Base-by-base conservation (phyloP, 164 flowering plant genomes). In the Vitis riparia region DNA sequence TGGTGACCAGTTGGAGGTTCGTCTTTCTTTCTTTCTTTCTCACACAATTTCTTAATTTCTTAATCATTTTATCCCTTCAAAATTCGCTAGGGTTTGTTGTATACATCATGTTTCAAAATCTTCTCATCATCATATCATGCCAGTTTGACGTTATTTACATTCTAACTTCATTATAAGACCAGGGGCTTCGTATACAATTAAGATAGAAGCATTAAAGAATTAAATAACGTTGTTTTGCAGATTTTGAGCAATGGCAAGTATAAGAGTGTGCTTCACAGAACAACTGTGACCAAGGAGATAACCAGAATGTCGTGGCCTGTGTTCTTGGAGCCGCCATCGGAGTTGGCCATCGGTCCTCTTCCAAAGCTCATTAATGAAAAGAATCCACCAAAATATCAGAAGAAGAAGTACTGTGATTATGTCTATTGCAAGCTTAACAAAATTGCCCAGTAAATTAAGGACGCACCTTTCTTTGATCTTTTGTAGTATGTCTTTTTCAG, bases 341-440 rank as follows among this genome's bases (percentile, higher is more conserved):
- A 89, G 11, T 51, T n/a, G 15, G 80, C 59, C 3, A 49, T 91
- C 0, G 92, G 93, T 0, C 96, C 93, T 14, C 85, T 75, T 52
- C 87, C 89, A 0, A 77, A 89, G 75, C 85, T 91, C 58, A 73
- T 87, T 6, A 74, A 51, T 52, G 84, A 86, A 2, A 70, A 79
- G 9, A 87, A 77, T 59, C 88, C 88, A 9, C 55, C 90, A 32
- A 90, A 83, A 58, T 88, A 64, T 65, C 86, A 88, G 80, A 72
- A 85, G 68, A 88, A 87, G 81, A 87, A 81, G 29, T 90, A 63
- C 66, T 66, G 74, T 55, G 92, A 90, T 15, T 90, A 90, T 68
- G 70, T 66, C 27, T 80, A 83, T 47, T 84, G 96, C 51, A 88
- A 90, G 77, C 86, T 90, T 51, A 88, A 88, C 75, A 88, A 85